Percentiles rank a stretch among this genome's conserved stretches.
phyloP scores from a whole-genome alignment of 371 early-diverging fungal species.

The Dichotomocladium elegans region DNA sequence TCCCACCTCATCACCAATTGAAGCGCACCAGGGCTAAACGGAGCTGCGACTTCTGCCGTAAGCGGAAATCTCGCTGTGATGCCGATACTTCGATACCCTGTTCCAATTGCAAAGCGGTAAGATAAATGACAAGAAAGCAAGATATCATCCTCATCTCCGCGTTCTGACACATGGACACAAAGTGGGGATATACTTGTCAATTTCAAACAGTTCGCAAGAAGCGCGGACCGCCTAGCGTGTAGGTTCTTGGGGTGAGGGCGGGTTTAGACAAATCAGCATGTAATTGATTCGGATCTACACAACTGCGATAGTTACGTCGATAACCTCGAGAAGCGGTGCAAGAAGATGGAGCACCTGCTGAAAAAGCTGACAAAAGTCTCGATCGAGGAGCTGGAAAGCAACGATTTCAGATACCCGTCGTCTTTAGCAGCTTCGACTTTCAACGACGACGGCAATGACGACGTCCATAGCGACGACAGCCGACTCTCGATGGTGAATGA shows the following conservation, averaged over 20 bases:
- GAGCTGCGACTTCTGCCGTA: slow-evolving; percentile 52
- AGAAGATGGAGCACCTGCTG: slow-evolving; percentile 42
- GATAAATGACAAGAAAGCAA: neutral
- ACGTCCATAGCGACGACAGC: slow-evolving; percentile 17
- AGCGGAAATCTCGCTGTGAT: slow-evolving; percentile 47
- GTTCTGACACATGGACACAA: neutral
- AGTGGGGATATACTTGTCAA: slow-evolving; percentile 51
- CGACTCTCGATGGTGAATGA: slow-evolving; percentile 1
- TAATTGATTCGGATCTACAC: neutral
- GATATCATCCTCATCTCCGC: neutral
- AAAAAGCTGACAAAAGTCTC: slow-evolving; percentile 29
- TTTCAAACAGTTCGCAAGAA: slow-evolving; percentile 45
- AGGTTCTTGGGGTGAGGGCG: neutral
- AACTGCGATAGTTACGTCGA: slow-evolving; percentile 34
- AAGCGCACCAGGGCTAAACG: slow-evolving; percentile 50
- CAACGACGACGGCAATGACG: slow-evolving; percentile 6
- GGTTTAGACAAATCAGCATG: neutral
- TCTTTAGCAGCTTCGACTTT: no score
- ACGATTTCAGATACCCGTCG: slow-evolving; percentile 19
- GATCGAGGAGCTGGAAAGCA: slow-evolving; percentile 38
- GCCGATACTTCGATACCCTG: slow-evolving; percentile 46
- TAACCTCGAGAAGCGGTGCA: slow-evolving; percentile 40
- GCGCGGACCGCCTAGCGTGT: slow-evolving; percentile 50
- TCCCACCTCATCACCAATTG: slow-evolving; percentile 4
- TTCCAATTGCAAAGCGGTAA: slow-evolving; percentile 49